These are phyloP conservation scores for Ambrosiella xylebori DNA, from an alignment of 2,329 filamentous ascomycete species.

Conservation along the genomic window DNA sequence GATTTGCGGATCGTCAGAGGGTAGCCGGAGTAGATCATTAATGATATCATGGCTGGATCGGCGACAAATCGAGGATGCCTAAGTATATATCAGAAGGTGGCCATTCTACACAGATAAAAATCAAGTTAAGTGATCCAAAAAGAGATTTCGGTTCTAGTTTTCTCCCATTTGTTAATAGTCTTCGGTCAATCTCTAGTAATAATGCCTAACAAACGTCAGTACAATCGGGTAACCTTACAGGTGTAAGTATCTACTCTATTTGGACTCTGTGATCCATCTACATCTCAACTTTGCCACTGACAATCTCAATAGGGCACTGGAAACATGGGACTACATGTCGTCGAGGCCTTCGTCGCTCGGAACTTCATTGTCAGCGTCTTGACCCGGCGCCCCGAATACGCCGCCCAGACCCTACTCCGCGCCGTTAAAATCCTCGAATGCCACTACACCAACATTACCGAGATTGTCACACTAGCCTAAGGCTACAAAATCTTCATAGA, in stretches of 20 bases:
- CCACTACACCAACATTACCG: neutral
- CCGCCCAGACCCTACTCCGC: neutral
- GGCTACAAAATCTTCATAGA: constrained; percentile 1
- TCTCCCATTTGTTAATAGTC: too few species aligned
- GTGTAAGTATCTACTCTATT: neutral
- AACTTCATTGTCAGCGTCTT: neutral
- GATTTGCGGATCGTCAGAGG: too few species aligned
- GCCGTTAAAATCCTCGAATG: neutral
- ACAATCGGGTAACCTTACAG: neutral
- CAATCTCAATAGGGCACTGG: neutral
- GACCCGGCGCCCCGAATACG: neutral
- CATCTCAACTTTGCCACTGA: neutral
- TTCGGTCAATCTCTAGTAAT: neutral
- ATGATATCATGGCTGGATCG: too few species aligned
- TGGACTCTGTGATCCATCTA: too few species aligned
- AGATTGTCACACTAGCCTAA: neutral
- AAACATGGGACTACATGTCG: neutral
- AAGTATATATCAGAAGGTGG: too few species aligned
- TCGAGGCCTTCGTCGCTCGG: neutral
- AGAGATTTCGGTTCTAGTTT: too few species aligned
- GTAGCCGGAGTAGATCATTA: too few species aligned
- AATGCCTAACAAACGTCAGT: neutral
- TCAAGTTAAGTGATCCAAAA: too few species aligned
- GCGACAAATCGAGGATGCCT: too few species aligned
- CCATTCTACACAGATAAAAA: too few species aligned